Conservation (phyloP, 805 yeast species). For the Zygoascus flipseniorum region DNA sequence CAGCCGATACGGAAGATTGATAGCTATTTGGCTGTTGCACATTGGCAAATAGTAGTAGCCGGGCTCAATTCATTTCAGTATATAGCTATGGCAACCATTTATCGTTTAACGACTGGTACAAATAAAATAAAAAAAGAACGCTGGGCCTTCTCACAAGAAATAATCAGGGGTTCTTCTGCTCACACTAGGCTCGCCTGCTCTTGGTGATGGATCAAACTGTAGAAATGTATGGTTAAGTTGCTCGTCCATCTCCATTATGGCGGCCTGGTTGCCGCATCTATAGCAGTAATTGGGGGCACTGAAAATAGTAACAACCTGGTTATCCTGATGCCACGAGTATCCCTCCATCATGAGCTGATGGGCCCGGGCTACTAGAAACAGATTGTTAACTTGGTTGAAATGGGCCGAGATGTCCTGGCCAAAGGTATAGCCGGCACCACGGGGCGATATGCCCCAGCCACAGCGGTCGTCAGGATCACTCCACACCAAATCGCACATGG, state of each 20-base stretch:
- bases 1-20: too few relatives aligned
- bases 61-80: neutral
- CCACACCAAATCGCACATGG: slow-evolving; percentile 95
- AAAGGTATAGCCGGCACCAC: slow-evolving; percentile 98
- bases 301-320: slow-evolving; percentile 76
- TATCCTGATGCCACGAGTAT: slow-evolving; percentile 84
- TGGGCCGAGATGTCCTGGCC: slow-evolving; percentile 93
- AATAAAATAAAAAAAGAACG: neutral
- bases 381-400: slow-evolving; percentile 83
- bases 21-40: too few relatives aligned
- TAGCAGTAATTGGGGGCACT: slow-evolving; percentile 92
- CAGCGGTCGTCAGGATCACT: slow-evolving; percentile 95
- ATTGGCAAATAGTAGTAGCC: too few relatives aligned
- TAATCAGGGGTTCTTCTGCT: slow-evolving; percentile 92
- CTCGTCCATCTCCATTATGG: slow-evolving; percentile 91
- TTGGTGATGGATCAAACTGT: slow-evolving; percentile 86
- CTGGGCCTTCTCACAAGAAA: slow-evolving; percentile 43
- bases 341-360: slow-evolving; percentile 99
- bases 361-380: slow-evolving; percentile 83
- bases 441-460: slow-evolving; percentile 96
- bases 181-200: slow-evolving; percentile 97
- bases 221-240: slow-evolving; percentile 77
- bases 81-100: neutral
- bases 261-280: slow-evolving; percentile 93
- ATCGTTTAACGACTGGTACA: neutral